Conservation (phyloP, 2,329 filamentous ascomycete species). For the Claviceps sp. region DNA sequence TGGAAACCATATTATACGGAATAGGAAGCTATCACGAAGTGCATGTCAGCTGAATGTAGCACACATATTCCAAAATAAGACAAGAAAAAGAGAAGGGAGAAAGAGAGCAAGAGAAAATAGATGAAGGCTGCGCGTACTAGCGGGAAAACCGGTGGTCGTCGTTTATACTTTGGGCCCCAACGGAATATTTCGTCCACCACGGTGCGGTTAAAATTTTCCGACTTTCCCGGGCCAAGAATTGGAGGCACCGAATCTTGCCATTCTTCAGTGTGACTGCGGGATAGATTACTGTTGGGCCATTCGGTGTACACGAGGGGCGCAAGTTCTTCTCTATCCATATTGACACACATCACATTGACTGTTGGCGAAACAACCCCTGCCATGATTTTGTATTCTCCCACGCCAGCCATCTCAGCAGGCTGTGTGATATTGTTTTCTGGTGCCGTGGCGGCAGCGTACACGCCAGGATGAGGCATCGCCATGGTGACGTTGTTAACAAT, state of each 20-base stretch:
- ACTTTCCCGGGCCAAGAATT: not conserved
- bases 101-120: too few species aligned
- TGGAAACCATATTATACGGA: constrained; percentile 53
- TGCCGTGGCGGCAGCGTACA: constrained; percentile 51
- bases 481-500: constrained; percentile 65
- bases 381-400: constrained; percentile 54
- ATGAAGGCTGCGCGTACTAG: too few species aligned
- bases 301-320: constrained; percentile 47
- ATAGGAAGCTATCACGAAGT: constrained; percentile 32
- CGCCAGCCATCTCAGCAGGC: constrained; percentile 47
- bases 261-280: constrained; percentile 18
- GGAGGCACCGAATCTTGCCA: constrained; percentile 28
- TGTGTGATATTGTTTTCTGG: constrained; percentile 54
- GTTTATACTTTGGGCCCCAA: constrained; percentile 42
- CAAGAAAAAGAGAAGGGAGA: not conserved
- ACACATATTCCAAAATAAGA: not conserved
- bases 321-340: constrained; percentile 46
- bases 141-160: constrained; percentile 36
- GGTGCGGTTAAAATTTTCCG: constrained; percentile 38
- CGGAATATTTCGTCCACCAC: constrained; percentile 57
- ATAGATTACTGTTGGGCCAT: constrained; percentile 37
- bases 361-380: constrained; percentile 59
- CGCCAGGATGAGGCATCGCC: constrained; percentile 60
- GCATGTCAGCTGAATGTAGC: not conserved
- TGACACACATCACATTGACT: constrained; percentile 61